Base-by-base conservation (phyloP, 169 alveolate species). In the Plasmodium gonderi region DNA sequence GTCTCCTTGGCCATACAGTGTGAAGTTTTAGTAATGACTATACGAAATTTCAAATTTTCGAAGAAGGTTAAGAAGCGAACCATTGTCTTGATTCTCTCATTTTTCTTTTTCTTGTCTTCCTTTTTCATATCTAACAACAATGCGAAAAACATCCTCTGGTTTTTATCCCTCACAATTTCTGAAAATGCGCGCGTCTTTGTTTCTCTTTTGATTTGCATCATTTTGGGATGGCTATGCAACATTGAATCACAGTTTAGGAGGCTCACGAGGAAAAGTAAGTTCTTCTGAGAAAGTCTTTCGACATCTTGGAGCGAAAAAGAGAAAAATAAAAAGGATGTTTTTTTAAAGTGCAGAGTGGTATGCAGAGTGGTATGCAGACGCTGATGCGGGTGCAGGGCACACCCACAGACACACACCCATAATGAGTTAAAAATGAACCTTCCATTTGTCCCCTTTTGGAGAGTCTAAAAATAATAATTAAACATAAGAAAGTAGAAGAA, bases 161-260 rank as follows among this genome's bases (percentile, higher is more conserved):
- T 95, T 69, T 54, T 95, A 12, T 95, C 94, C 33, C 91, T 94
- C 11, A 96, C 97, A 2, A 91, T 95, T 36, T 96, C 96, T n/a
- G 97, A 95, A 67, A 79, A 94, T 44, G 97, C 96, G 2, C 49
- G 97, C 4, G 92, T 92, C 17, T 92, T 94, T 79, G 95, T 93
- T 54, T 94, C 95, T 14, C 91, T 95, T 36, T 54, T 67, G 23
- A 76, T 79, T 0, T 89, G 91, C 7, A 36, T 79, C 23, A 77
- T 75, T 33, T 33, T 79, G 20, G 94, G 94, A 8, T 83, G 92
- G 92, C 49, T 83, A 1, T 83, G 64, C 45, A 83, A 83, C 40
- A 72, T 51, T 8, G 83, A 83, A 20, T 20, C 17, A 6, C 92
- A 83, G 45, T 83, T 9, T 26, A 47, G 77, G 38, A 29, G 11